phyloP scores from a whole-genome alignment of 2,329 filamentous ascomycete genomes.

The Talaromyces piceae region DNA sequence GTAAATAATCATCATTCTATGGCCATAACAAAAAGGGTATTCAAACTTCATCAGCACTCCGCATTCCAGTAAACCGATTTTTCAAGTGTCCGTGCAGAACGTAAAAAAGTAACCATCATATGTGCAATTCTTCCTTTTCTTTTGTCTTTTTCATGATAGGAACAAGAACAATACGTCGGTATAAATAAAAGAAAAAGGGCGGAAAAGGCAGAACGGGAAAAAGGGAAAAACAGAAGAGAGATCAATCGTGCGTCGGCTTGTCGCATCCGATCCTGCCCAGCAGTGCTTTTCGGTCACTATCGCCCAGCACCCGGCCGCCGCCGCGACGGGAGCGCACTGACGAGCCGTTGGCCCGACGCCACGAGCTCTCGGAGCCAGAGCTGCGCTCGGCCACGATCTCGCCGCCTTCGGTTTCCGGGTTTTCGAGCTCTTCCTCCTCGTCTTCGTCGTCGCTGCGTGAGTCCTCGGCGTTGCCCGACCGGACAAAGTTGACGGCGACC shows the following conservation, averaged over 20 bases:
- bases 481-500: conserved; percentile 72
- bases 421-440: conserved; percentile 53
- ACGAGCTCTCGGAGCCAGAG: conserved; percentile 21
- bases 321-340: conserved; percentile 27
- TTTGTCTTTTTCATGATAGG: too few relatives aligned
- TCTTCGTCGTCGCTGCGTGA: conserved; percentile 79
- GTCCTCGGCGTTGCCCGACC: conserved; percentile 71
- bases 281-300: conserved; percentile 58
- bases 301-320: conserved; percentile 27
- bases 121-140: conserved; percentile 6
- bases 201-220: background rate
- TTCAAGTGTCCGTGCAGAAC: background rate
- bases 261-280: conserved; percentile 77
- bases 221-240: background rate
- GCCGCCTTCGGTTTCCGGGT: conserved; percentile 15
- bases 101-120: conserved; percentile 2
- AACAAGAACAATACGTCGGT: too few relatives aligned
- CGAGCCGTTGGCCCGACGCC: conserved; percentile 28
- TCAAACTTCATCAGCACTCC: conserved; percentile 1
- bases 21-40: conserved; percentile 11
- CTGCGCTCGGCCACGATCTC: conserved; percentile 15
- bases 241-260: conserved; percentile 45
- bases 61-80: background rate
- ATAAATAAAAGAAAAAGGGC: background rate
- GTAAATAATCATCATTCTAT: conserved; percentile 2